Percentiles rank a stretch among this genome's conserved stretches.
Conservation (phyloP, 345 rosid genomes). For the Laguncularia racemosa region DNA sequence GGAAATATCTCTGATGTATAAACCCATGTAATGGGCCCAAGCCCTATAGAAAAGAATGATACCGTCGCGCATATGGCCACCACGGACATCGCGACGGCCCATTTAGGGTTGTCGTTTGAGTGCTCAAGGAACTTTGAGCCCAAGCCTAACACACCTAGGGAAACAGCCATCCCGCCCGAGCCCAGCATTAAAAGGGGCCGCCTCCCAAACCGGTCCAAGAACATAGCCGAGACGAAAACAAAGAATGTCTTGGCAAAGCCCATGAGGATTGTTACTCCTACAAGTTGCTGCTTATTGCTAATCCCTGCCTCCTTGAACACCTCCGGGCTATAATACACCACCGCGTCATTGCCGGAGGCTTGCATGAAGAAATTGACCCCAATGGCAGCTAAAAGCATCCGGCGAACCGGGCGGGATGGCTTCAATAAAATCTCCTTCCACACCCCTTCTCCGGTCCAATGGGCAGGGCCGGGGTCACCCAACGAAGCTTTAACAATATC, state of each 20-base stretch:
- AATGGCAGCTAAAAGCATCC: constrained; percentile 46
- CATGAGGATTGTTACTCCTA: constrained; percentile 46
- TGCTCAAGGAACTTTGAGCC: constrained; percentile 31
- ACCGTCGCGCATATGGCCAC: constrained; percentile 42
- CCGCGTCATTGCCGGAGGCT: constrained; percentile 70
- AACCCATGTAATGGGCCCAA: constrained; percentile 74
- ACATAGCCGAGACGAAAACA: constrained; percentile 45
- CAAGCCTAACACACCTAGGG: constrained; percentile 35
- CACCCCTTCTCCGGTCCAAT: constrained; percentile 35
- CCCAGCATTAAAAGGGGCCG: constrained; percentile 57
- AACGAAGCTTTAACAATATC: constrained; percentile 39
- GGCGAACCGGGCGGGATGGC: constrained; percentile 41
- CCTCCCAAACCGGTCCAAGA: constrained; percentile 49
- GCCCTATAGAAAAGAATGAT: constrained; percentile 66
- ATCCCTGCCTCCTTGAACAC: constrained; percentile 56
- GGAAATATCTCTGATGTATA: constrained; percentile 71
- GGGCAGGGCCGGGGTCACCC: constrained; percentile 1
- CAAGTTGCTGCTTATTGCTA: constrained; percentile 30
- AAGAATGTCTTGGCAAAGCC: constrained; percentile 43
- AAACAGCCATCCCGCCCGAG: constrained; percentile 42
- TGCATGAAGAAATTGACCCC: constrained; percentile 69
- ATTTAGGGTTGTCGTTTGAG: constrained; percentile 22
- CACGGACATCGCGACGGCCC: constrained; percentile 39
- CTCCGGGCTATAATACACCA: constrained; percentile 52
- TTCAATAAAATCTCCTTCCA: constrained; percentile 49